Percentiles rank a stretch among this genome's conserved stretches.
phyloP scores from a whole-genome alignment of 202 grass and related monocot species.

The Miscanthus sacchariflorus region DNA sequence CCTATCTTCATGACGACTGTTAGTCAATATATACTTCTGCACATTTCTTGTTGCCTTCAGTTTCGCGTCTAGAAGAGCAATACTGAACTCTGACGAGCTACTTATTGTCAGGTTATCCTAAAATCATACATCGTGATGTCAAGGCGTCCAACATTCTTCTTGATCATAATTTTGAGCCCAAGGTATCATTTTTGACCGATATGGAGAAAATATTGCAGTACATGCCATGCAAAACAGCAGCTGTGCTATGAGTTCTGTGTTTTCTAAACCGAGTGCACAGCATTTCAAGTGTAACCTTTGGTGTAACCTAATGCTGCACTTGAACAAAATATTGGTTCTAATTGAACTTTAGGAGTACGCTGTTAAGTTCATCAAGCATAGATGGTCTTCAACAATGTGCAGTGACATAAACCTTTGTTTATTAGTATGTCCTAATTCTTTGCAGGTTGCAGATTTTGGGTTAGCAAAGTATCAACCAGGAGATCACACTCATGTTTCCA shows the following conservation, averaged over 20 bases:
- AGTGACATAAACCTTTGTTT: background rate
- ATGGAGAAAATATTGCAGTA: background rate
- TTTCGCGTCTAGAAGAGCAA: background rate
- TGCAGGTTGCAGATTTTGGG: constrained; percentile 69
- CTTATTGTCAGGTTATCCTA: constrained; percentile 55
- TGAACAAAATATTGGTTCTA: background rate
- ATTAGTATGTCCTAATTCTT: background rate
- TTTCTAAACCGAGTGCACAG: background rate
- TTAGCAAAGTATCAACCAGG: constrained; percentile 62
- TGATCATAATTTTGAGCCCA: constrained; percentile 60
- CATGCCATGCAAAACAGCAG: background rate
- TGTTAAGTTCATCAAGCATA: background rate
- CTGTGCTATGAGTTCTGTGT: background rate
- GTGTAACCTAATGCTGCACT: background rate
- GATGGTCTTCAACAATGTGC: background rate
- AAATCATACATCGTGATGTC: constrained; percentile 71
- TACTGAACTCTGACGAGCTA: background rate
- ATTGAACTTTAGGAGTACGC: background rate
- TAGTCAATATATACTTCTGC: constrained; percentile 20
- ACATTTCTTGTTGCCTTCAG: background rate
- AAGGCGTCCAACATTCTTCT: constrained; percentile 75
- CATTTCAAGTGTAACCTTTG: background rate
- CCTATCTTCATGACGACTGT: constrained; percentile 67
- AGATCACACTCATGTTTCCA: constrained; percentile 64
- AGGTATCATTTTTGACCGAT: constrained; percentile 42